Evolutionary conservation across 139 green algal species (phyloP).

Genomic region (Protoeuglena noctilucae): DNA sequence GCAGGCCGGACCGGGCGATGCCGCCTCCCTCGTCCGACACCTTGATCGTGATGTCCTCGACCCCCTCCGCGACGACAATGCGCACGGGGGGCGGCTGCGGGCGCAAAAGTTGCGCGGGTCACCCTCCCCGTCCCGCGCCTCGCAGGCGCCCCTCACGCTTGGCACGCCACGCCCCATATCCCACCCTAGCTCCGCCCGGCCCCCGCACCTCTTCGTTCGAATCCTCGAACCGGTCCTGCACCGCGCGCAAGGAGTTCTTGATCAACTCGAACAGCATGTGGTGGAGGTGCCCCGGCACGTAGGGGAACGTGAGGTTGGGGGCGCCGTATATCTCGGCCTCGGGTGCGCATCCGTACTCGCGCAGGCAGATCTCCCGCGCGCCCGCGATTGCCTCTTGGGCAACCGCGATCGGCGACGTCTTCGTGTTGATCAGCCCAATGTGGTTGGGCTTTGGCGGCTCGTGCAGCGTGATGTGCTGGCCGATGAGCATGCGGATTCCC

Average conservation of each 20-base stretch:
- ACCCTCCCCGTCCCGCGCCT: no score
- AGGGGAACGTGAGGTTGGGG: conserved; percentile 76
- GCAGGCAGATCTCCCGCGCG: conserved; percentile 77
- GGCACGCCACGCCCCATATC: no score
- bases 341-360: conserved; percentile 68
- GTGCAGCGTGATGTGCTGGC: conserved; percentile 86
- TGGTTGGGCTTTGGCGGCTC: conserved; percentile 51
- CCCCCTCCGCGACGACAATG: conserved; percentile 85
- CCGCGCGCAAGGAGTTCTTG: conserved; percentile 87
- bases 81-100: conserved; percentile 71
- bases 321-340: conserved; percentile 83
- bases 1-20: conserved; percentile 76
- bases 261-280: conserved; percentile 93
- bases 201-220: no score
- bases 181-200: no score
- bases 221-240: conserved; percentile 75
- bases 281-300: conserved; percentile 91
- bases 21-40: conserved; percentile 89
- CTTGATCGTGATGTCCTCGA: conserved; percentile 96
- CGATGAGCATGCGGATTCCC: conserved; percentile 96
- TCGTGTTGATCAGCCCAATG: conserved; percentile 84
- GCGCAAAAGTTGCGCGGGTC: no score
- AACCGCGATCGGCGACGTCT: conserved; percentile 51
- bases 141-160: no score
- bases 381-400: conserved; percentile 80